Conservation (phyloP, 164 flowering plant genomes). For the Berberis vulgaris region DNA sequence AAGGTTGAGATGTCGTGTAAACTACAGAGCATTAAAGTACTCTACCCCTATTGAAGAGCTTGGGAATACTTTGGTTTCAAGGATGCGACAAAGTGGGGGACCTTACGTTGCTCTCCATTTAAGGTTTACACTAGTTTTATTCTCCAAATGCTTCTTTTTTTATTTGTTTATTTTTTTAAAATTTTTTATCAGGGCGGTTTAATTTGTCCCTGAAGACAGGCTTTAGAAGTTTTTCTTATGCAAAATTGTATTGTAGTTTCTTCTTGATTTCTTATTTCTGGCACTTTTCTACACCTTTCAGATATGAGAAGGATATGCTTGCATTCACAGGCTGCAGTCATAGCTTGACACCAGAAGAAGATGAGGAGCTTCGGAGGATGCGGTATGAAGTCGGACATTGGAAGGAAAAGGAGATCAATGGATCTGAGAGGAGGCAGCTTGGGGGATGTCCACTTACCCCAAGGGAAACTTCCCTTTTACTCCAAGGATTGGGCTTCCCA, state of each 20-base stretch:
- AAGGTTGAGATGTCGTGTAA: conserved; percentile 88
- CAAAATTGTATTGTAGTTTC: background rate
- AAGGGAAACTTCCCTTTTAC: conserved; percentile 82
- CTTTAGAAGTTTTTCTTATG: background rate
- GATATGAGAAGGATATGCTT: conserved; percentile 99
- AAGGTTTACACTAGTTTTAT: conserved; percentile 39
- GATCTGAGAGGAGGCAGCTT: conserved; percentile 64
- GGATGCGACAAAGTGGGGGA: conserved; percentile 57
- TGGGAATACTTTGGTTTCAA: conserved; percentile 67
- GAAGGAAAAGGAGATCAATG: conserved; percentile 98
- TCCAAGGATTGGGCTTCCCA: conserved; percentile 70
- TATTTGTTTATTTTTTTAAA: too few species aligned
- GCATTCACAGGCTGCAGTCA: conserved; percentile 98
- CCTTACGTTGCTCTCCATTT: conserved; percentile 92
- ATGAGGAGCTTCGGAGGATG: conserved; percentile 72
- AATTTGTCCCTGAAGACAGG: background rate
- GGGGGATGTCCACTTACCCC: conserved; percentile 98
- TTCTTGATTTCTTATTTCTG: background rate
- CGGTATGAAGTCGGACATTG: conserved; percentile 86
- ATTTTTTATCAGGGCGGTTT: background rate
- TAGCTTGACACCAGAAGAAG: conserved; percentile 76
- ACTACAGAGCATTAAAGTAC: conserved; percentile 80
- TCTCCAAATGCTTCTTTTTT: background rate
- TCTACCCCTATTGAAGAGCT: conserved; percentile 78
- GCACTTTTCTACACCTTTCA: conserved; percentile 8